These are phyloP conservation scores for Microstegium vimineum DNA, from an alignment of 176 grass and related monocot species.

Conservation along the genomic window DNA sequence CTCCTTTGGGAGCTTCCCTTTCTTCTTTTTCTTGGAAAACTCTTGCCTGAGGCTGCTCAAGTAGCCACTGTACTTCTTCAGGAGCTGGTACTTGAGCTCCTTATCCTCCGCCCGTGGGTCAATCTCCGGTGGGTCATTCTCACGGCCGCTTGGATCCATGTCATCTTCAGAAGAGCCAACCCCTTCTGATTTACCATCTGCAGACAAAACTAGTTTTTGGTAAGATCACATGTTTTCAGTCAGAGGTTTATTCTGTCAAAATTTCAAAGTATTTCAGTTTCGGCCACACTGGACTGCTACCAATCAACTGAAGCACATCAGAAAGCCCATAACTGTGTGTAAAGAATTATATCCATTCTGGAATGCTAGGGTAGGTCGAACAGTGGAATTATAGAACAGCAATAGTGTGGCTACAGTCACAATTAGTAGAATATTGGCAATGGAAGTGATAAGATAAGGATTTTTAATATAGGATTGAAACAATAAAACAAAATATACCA, in stretches of 20 bases:
- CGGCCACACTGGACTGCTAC: slow-evolving; percentile 16
- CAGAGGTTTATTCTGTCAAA: slow-evolving; percentile 8
- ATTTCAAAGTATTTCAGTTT: slow-evolving; percentile 23
- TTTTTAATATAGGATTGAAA: neutral
- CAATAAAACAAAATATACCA: neutral
- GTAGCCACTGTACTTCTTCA: slow-evolving; percentile 78
- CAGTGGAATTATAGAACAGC: slow-evolving; percentile 4
- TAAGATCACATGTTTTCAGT: neutral
- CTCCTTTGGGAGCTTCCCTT: slow-evolving; percentile 83
- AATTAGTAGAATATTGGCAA: neutral
- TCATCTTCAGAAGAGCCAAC: slow-evolving; percentile 82
- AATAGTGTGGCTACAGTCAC: slow-evolving; percentile 5
- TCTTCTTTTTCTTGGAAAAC: slow-evolving; percentile 89
- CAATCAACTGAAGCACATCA: slow-evolving; percentile 6
- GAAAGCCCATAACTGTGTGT: slow-evolving; percentile 27
- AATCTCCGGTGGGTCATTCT: slow-evolving; percentile 54
- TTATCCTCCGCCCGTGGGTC: slow-evolving; percentile 55
- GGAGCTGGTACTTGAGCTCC: slow-evolving; percentile 69
- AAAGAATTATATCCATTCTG: slow-evolving; percentile 19
- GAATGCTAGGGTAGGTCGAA: neutral
- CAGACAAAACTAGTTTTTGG: neutral
- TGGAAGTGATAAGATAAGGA: neutral
- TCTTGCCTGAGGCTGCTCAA: slow-evolving; percentile 79
- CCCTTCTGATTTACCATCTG: slow-evolving; percentile 77
- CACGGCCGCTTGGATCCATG: slow-evolving; percentile 57